These are phyloP conservation scores for Posidonia australis DNA, from an alignment of 106 monocot species.

Conservation along the genomic window DNA sequence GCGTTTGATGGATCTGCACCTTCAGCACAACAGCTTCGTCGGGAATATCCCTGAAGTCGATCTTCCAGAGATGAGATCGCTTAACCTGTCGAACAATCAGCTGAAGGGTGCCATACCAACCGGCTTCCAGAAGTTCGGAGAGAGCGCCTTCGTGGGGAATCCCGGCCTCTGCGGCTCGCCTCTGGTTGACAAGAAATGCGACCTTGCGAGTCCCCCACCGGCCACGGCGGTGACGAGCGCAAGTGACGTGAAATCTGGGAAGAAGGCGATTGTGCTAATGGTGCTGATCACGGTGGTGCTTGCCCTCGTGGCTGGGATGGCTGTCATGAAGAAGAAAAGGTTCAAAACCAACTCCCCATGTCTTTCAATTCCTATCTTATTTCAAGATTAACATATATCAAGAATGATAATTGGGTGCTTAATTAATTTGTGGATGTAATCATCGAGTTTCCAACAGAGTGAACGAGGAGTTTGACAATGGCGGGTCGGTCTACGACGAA, in stretches of 20 bases:
- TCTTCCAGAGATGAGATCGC: conserved; percentile 18
- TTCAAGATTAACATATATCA: no score
- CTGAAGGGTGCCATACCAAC: conserved; percentile 42
- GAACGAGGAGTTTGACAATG: no score
- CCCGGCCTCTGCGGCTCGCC: conserved; percentile 29
- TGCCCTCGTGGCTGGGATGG: conserved; percentile 8
- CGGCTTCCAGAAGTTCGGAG: conserved; percentile 32
- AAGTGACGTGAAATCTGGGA: not conserved
- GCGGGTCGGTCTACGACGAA: not conserved
- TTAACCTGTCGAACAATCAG: conserved; percentile 49
- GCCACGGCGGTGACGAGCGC: no score
- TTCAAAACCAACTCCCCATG: no score
- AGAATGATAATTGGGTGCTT: no score
- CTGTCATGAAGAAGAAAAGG: conserved; percentile 3
- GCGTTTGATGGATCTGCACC: conserved; percentile 41
- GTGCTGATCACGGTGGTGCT: not conserved
- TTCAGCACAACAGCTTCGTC: conserved; percentile 48
- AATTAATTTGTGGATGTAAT: no score
- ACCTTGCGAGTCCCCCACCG: no score
- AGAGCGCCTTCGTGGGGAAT: conserved; percentile 42
- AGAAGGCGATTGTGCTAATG: not conserved
- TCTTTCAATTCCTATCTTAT: no score
- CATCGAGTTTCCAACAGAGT: no score
- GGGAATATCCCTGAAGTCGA: conserved; percentile 28
- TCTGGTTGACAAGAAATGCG: not conserved